Evolutionary conservation across 169 alveolate genomes (phyloP), one percentile per base, ranked within the genome.

Genomic region (Plasmodium billcollinsi): DNA sequence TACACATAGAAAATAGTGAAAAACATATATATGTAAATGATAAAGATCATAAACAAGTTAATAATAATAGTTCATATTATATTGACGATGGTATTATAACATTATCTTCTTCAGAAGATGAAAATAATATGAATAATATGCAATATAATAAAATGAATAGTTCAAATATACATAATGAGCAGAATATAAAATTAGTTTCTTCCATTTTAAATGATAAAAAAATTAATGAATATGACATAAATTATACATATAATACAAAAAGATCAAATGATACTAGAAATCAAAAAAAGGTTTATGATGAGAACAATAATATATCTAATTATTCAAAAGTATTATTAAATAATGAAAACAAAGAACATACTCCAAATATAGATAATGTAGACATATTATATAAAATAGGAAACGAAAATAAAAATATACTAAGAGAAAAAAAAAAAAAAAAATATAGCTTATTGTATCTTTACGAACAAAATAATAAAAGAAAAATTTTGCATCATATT

Each of bases 401-500:
- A 3, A 45, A 47, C 2, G 83, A 18, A 24, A 86, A 86, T 73
- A 86, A 73, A 86, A 86, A 86, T 56, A 59, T 4, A 11, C 21
- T 86, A 29, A 63, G 43, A 65, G 58, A 70, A 26, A 59, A 39
- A 61, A 63, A 29, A 61, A 71, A 86, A 71, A 47, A 66, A 49
- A 72, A 59, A 52, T 71, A 86, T 21, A 29, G 3, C 6, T 15
- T 59, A 45, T 66, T 86, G 62, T 74, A 86, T n/a, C 47, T 71
- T 39, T 86, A 73, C 47, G 59, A 72, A 70, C 54, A 71, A 71
- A 71, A 72, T 15, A 86, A 58, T 50, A 86, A 33, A 4, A 65
- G 59, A 71, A 70, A 86, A 66, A 59, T 71, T 2, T 71, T 54
- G 14, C 70, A 71, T 52, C 56, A 86, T 21, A 52, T 86, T 26